Base-by-base conservation (phyloP, 78 protist species). In the slime mould (Dictyostelium discoideum) region DNA sequence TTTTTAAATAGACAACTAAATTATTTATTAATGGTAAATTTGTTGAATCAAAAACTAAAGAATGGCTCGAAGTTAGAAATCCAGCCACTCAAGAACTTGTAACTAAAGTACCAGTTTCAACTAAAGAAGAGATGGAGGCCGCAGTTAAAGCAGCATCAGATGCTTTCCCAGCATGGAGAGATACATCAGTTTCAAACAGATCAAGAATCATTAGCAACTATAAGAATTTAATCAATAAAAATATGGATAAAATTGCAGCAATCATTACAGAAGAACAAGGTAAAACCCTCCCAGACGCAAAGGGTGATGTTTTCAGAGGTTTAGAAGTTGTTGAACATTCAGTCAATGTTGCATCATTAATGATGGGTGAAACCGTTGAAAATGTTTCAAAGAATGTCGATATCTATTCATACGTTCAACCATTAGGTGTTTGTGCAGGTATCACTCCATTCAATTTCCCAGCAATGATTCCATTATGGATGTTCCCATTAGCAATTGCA, bases 361-460 rank as follows among this genome's bases (percentile, higher is more conserved):
- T 94, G 85, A 90, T 98, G 97, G 99, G 99, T 24, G 99, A 98
- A 57, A 98, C 99, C n/a, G 24, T 98, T 24, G 98, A 87, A 44
- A 89, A 81, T 86, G 98, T 98, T n/a, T 18, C 94, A 79, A 32
- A 86, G 67, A 92, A 98, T 92, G 93, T 99, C 96, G 99, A 99
- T 92, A 96, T 97, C 42, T 98, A 98, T 98, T 85, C 97, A 42
- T 98, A 93, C 93, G 92, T 98, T 22, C 92, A 94, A 83, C 99
- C 99, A 20, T 94, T 99, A 14, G 99, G 99, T 40, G 99, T 98
- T 86, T 87, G 97, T 73, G 99, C 99, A 3, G 99, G 99, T 88
- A 97, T 99, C 92, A 42, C 97, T 48, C 99, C 99, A 86, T 98
- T 98, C 95, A 98, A 98, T 93, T 98, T 98, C 93, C 99, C 99